phyloP scores from a whole-genome alignment of 225 moss, liverwort and hornwort species.

The Physcomitrellopsis africana region DNA sequence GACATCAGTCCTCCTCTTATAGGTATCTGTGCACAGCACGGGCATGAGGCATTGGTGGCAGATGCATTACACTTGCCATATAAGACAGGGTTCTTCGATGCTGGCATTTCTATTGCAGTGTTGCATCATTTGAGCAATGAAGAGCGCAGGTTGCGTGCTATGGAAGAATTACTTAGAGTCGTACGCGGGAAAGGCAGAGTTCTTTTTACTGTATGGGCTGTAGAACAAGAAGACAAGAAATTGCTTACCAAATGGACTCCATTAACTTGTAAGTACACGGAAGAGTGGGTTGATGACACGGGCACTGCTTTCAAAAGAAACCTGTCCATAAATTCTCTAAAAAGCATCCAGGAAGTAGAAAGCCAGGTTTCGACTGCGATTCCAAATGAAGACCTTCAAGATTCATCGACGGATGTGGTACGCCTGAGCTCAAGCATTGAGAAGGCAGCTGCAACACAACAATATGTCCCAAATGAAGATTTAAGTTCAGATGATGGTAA shows the following conservation, averaged over 20 bases:
- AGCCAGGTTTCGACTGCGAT: slow-evolving; percentile 25
- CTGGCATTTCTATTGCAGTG: slow-evolving; percentile 93
- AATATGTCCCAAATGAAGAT: slow-evolving; percentile 20
- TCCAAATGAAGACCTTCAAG: background rate
- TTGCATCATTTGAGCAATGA: slow-evolving; percentile 95
- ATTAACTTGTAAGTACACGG: slow-evolving; percentile 72
- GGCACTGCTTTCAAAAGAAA: slow-evolving; percentile 49
- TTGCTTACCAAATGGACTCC: slow-evolving; percentile 91
- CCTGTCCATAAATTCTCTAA: slow-evolving; percentile 60
- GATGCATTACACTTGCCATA: slow-evolving; percentile 82
- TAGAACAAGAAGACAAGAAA: slow-evolving; percentile 89
- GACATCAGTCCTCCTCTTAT: slow-evolving; percentile 92
- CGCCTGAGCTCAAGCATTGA: slow-evolving; percentile 8
- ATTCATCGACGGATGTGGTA: background rate
- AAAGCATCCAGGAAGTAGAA: slow-evolving; percentile 78
- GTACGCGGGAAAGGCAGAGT: slow-evolving; percentile 75
- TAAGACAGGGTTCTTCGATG: slow-evolving; percentile 83
- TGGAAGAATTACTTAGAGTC: slow-evolving; percentile 86
- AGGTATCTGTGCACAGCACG: slow-evolving; percentile 75
- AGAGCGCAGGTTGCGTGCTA: slow-evolving; percentile 74
- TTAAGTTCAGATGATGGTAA: slow-evolving; percentile 19
- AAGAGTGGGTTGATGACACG: slow-evolving; percentile 78
- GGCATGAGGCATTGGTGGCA: slow-evolving; percentile 92
- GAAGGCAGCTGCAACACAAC: slow-evolving; percentile 7
- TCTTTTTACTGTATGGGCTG: slow-evolving; percentile 95